phyloP scores from a whole-genome alignment of 2,329 filamentous ascomycete species.

The Trichoderma simmonsii region DNA sequence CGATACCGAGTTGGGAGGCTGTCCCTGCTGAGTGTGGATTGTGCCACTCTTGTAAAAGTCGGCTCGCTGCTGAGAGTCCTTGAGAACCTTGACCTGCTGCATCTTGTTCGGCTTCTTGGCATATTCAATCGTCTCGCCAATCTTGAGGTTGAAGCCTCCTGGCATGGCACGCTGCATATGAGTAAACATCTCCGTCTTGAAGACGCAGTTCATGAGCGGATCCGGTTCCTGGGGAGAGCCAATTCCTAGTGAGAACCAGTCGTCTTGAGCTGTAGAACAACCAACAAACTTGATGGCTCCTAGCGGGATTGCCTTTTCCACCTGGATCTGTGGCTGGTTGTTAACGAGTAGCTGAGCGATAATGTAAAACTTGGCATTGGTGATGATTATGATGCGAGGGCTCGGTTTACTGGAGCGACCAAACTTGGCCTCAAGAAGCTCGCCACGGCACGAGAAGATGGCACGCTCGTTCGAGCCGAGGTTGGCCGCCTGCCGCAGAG shows the following conservation, averaged over 20 bases:
- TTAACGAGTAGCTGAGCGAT: conserved; percentile 81
- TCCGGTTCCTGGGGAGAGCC: conserved; percentile 91
- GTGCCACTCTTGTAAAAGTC: conserved; percentile 94
- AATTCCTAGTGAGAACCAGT: conserved; percentile 93
- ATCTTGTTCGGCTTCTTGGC: conserved; percentile 97
- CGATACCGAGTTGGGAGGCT: conserved; percentile 78
- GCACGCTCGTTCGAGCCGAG: conserved; percentile 70
- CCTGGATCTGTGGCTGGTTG: conserved; percentile 73
- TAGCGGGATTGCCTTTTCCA: conserved; percentile 78
- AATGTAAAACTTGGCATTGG: conserved; percentile 82
- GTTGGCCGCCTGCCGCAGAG: conserved; percentile 72
- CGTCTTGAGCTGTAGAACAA: conserved; percentile 77
- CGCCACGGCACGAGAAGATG: conserved; percentile 87
- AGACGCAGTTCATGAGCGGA: conserved; percentile 85
- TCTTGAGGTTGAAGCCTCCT: conserved; percentile 76
- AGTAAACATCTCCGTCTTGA: conserved; percentile 97
- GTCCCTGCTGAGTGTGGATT: conserved; percentile 81
- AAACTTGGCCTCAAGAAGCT: conserved; percentile 89
- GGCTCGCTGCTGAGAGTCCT: conserved; percentile 72
- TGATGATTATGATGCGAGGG: conserved; percentile 80
- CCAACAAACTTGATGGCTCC: conserved; percentile 87
- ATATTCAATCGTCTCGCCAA: conserved; percentile 85
- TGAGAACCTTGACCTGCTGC: conserved; percentile 82
- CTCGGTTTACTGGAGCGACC: conserved; percentile 93
- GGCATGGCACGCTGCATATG: conserved; percentile 79